Base-by-base conservation (phyloP, 2,329 filamentous ascomycete species). In the Ustilaginoidea virens region DNA sequence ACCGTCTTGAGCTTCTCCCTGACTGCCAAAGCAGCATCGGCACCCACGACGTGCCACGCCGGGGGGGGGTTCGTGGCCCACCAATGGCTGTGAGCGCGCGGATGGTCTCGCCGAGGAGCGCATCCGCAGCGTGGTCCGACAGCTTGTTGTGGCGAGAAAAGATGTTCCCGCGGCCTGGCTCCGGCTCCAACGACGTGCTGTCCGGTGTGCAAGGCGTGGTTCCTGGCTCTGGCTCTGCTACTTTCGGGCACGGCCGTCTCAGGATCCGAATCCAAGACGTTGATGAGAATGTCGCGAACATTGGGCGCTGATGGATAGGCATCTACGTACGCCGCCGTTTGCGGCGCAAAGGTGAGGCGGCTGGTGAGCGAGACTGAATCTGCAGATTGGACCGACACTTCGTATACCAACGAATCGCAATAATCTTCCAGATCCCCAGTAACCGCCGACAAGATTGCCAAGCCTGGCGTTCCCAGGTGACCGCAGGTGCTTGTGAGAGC, bases 1-100 rank as follows among this genome's bases (percentile, higher is more conserved):
- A 94, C 82, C 2, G 85, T 94, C 59, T 92, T 93, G 32, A 98
- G 60, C 56, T 96, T 96, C 56, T 96, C 90, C 51, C 87, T 92
- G 22, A 96, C 87, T 23, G 80, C 80, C 5, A 73, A 66, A 9
- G 87, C 79, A 1, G 82, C 87, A 51, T 96, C 90, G 31, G 79
- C 73, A 0, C 90, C 87, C 2, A 96, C 86, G 43, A 96, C 94
- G 49, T 96, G 87, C n/a, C n/a, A 18, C 90, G 66, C 1, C 85
- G 82, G 0, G 90, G 90, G 2, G 90, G 90, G 49, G 96, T 96
- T 48, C 94, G 86, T 49, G 94, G 86, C 0, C 87, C 90, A 1
- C 85, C 90, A 41, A 96, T 93, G 0, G 86, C 83, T 10, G 80
- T 81, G 25, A 98, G 63, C 2, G 87, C 86, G 50, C 92, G 79